Percentiles rank a stretch among this genome's conserved stretches.
Evolutionary conservation across 495 filamentous ascomycete genomes (phyloP).

Genomic region (Neurospora terricola): DNA sequence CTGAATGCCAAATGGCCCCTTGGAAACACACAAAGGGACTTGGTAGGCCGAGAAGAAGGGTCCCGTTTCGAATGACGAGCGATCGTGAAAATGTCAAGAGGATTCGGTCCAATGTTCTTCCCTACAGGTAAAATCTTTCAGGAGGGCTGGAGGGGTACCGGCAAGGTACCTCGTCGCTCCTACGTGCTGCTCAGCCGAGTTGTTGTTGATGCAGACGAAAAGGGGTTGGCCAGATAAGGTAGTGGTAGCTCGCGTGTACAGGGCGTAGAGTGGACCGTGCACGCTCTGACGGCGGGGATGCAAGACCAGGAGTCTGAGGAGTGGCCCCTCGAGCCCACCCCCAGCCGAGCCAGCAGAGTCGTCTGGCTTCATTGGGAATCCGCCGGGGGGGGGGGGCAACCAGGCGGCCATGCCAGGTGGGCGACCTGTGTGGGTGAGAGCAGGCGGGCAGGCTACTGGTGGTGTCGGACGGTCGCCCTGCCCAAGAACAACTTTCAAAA

Average conservation of each 20-base stretch:
- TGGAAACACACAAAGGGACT: neutral
- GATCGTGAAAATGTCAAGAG: neutral
- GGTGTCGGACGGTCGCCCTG: conserved; percentile 4
- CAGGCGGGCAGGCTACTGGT: neutral
- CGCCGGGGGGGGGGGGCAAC: neutral
- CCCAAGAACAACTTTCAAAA: conserved; percentile 33
- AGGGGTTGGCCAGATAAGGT: neutral
- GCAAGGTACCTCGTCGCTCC: neutral
- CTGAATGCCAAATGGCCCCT: neutral
- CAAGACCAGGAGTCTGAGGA: neutral
- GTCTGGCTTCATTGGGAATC: neutral
- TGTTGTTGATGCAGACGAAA: neutral
- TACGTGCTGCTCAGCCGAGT: neutral
- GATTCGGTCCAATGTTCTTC: neutral
- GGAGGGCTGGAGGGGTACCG: neutral
- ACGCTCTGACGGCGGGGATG: neutral
- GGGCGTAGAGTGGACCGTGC: neutral
- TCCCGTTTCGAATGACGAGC: neutral
- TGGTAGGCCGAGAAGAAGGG: neutral
- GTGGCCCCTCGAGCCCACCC: neutral
- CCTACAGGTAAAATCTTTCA: neutral
- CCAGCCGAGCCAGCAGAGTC: neutral
- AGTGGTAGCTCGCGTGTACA: neutral
- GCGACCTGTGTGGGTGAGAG: neutral
- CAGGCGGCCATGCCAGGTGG: neutral